Evolutionary conservation across 2,329 filamentous ascomycete genomes (phyloP).

Genomic region (Neospermospora avenae): DNA sequence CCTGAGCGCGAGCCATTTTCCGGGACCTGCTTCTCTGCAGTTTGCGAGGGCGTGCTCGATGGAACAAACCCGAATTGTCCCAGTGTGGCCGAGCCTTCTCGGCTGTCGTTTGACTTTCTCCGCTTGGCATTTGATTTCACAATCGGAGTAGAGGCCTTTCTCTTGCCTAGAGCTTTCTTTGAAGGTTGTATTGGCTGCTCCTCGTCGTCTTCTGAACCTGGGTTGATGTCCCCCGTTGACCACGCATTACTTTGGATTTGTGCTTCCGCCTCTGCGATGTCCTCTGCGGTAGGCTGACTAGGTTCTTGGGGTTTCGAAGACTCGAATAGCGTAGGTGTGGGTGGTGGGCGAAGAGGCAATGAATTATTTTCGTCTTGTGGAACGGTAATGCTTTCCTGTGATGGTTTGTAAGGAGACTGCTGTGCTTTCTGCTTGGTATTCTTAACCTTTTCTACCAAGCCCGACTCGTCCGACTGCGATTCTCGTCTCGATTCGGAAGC

Average conservation of each 20-base stretch:
- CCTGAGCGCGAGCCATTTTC: background rate
- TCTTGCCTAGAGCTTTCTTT: conserved; percentile 28
- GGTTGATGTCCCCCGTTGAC: background rate
- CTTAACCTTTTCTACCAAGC: background rate
- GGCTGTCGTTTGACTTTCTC: conserved; percentile 9
- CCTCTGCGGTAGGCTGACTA: background rate
- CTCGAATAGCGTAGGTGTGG: background rate
- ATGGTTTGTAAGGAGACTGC: background rate
- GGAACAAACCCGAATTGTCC: conserved; percentile 10
- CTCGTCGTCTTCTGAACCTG: background rate
- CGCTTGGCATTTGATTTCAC: conserved; percentile 13
- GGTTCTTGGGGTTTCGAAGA: background rate
- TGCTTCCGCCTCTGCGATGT: background rate
- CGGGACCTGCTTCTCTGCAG: background rate
- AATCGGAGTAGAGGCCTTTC: conserved; percentile 18
- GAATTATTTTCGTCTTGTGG: conserved; percentile 5
- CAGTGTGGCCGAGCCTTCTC: conserved; percentile 11
- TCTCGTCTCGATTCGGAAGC: background rate
- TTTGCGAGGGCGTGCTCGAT: background rate
- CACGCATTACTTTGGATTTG: background rate
- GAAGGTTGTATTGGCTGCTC: conserved; percentile 16
- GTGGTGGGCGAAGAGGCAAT: background rate
- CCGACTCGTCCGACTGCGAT: background rate
- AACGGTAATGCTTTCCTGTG: background rate
- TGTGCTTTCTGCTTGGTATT: conserved; percentile 3